phyloP scores from a whole-genome alignment of 2,329 filamentous ascomycete species.

The Cladobotryum mycophilum region DNA sequence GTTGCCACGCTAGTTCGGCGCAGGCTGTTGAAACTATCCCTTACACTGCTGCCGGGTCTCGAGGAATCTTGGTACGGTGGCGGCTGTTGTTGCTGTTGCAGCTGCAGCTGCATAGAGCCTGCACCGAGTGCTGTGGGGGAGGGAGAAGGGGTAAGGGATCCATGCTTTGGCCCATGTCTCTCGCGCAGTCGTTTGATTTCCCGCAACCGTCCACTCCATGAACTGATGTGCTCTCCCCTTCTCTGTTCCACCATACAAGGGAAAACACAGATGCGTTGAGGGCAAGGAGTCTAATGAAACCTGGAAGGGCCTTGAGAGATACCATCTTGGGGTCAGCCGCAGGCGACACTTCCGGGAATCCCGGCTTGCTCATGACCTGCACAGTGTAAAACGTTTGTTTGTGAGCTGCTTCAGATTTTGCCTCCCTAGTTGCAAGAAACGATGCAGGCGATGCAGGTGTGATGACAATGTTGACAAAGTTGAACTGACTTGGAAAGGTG shows the following conservation, averaged over 20 bases:
- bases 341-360: constrained; percentile 86
- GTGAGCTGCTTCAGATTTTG: constrained; percentile 28
- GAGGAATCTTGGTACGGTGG: constrained; percentile 22
- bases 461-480: constrained; percentile 95
- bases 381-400: constrained; percentile 71
- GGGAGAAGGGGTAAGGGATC: constrained; percentile 20
- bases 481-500: constrained; percentile 91
- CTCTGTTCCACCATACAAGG: constrained; percentile 74
- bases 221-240: constrained; percentile 79
- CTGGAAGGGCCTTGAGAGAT: constrained; percentile 71
- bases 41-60: constrained; percentile 43
- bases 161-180: constrained; percentile 45
- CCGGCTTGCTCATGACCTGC: constrained; percentile 78
- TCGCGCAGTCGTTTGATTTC: constrained; percentile 81
- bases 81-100: constrained; percentile 17
- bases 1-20: constrained; percentile 59
- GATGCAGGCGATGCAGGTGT: constrained; percentile 76
- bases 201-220: constrained; percentile 80
- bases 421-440: constrained; percentile 59
- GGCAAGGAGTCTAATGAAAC: constrained; percentile 80
- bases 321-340: constrained; percentile 86
- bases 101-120: constrained; percentile 19
- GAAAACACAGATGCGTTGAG: constrained; percentile 93
- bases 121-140: constrained; percentile 26
- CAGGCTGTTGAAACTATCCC: constrained; percentile 56